These are phyloP conservation scores for Somion occarium DNA, from an alignment of 1,284 basidiomycete species.

Conservation along the genomic window DNA sequence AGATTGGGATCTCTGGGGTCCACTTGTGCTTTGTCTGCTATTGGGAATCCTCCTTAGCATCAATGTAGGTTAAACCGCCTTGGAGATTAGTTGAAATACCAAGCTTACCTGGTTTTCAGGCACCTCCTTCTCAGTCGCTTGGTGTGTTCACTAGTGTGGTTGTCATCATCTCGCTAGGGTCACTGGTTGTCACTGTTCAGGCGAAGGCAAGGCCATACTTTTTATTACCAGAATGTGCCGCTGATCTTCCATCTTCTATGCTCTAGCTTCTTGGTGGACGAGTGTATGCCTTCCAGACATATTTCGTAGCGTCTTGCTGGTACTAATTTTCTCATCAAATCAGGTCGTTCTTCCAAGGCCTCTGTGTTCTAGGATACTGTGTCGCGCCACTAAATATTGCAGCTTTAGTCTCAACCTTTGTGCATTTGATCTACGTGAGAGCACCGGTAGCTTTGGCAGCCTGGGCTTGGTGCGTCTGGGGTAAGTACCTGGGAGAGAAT, in stretches of 20 bases:
- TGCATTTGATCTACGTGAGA: constrained; percentile 81
- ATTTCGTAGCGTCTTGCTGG: not conserved
- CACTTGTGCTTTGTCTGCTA: constrained; percentile 79
- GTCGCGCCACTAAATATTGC: constrained; percentile 88
- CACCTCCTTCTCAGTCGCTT: constrained; percentile 77
- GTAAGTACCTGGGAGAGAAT: constrained; percentile 39
- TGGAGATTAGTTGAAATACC: not conserved
- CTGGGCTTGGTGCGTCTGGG: constrained; percentile 96
- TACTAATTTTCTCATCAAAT: constrained; percentile 5
- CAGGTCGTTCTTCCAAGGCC: constrained; percentile 93
- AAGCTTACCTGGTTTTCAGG: constrained; percentile 40
- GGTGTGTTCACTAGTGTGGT: constrained; percentile 91
- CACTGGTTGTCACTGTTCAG: constrained; percentile 86
- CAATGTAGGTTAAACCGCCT: constrained; percentile 52
- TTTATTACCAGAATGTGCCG: no score
- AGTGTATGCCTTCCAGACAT: constrained; percentile 59
- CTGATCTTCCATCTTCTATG: no score
- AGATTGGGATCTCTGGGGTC: constrained; percentile 98
- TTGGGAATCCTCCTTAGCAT: constrained; percentile 86
- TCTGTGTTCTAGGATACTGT: constrained; percentile 91
- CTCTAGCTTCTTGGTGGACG: constrained; percentile 82
- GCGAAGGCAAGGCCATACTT: constrained; percentile 59
- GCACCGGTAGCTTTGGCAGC: constrained; percentile 79
- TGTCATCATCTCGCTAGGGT: constrained; percentile 86
- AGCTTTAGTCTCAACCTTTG: constrained; percentile 81